phyloP scores from a whole-genome alignment of 139 green algal species.

The Zygnema cylindricum region DNA sequence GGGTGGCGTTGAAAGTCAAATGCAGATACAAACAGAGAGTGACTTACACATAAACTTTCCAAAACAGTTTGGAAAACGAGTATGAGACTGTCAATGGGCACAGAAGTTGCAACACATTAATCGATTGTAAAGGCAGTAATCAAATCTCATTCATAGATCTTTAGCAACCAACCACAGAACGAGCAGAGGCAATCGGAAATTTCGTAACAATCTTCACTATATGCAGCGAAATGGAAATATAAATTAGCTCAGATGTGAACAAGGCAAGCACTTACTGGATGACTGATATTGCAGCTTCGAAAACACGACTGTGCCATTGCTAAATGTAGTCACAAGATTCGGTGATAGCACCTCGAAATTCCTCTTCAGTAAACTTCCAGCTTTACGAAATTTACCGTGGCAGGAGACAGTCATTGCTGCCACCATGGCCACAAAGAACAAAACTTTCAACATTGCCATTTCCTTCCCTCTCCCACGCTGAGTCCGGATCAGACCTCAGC shows the following conservation, averaged over 20 bases:
- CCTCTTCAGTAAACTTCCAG: neutral
- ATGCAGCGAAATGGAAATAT: neutral
- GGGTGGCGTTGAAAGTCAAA: neutral
- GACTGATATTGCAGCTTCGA: neutral
- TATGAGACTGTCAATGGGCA: too few species aligned
- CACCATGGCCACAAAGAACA: neutral
- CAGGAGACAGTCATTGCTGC: neutral
- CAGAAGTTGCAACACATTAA: too few species aligned
- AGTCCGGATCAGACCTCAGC: too few species aligned
- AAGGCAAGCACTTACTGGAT: neutral
- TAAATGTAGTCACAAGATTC: neutral
- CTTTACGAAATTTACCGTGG: neutral
- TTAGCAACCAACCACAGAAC: neutral
- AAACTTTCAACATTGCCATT: neutral
- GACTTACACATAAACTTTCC: too few species aligned
- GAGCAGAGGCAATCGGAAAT: neutral
- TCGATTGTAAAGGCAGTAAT: neutral
- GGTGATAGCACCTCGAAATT: neutral
- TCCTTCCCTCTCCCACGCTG: too few species aligned
- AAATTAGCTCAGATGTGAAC: neutral
- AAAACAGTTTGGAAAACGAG: too few species aligned
- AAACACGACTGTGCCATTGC: neutral
- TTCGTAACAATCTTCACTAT: neutral
- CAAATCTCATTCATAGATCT: neutral
- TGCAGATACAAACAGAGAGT: too few species aligned